These are phyloP conservation scores for Chenopodium album DNA, from an alignment of 148 eudicot species.

Conservation along the genomic window DNA sequence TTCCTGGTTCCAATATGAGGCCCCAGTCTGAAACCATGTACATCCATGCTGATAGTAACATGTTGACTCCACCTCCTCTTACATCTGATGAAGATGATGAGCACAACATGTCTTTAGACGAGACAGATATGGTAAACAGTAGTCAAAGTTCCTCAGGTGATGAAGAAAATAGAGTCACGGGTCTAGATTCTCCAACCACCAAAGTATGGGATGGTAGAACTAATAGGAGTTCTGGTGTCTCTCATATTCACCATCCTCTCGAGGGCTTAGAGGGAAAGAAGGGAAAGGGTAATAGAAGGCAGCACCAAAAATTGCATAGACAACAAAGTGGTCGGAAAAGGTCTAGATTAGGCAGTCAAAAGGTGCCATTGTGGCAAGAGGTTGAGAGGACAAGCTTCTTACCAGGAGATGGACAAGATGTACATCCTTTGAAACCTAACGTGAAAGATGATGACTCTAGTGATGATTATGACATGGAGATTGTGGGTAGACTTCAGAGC, in stretches of 20 bases:
- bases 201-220: conserved; percentile 93
- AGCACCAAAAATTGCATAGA: conserved; percentile 40
- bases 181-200: conserved; percentile 79
- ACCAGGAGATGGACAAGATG: conserved; percentile 71
- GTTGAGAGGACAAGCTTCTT: conserved; percentile 76
- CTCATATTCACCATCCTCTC: conserved; percentile 88
- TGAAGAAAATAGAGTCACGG: conserved; percentile 68
- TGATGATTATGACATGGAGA: conserved; percentile 78
- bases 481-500: conserved; percentile 58
- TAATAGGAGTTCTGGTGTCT: conserved; percentile 51
- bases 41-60: conserved; percentile 27
- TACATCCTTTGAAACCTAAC: conserved; percentile 45
- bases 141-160: conserved; percentile 62
- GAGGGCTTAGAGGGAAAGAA: conserved; percentile 62
- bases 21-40: conserved; percentile 29
- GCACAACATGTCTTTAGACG: conserved; percentile 44
- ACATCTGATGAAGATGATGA: conserved; percentile 54
- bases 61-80: conserved; percentile 27
- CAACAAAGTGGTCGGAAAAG: conserved; percentile 54
- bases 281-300: conserved; percentile 46
- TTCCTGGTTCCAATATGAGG: conserved; percentile 29
- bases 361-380: conserved; percentile 70
- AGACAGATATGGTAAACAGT: conserved; percentile 54
- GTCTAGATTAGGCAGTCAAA: conserved; percentile 54
- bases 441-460: conserved; percentile 65